Evolutionary conservation across 2,329 filamentous ascomycete species (phyloP), one percentile per base, ranked within the genome.

Genomic region (Alternaria ventricosa): DNA sequence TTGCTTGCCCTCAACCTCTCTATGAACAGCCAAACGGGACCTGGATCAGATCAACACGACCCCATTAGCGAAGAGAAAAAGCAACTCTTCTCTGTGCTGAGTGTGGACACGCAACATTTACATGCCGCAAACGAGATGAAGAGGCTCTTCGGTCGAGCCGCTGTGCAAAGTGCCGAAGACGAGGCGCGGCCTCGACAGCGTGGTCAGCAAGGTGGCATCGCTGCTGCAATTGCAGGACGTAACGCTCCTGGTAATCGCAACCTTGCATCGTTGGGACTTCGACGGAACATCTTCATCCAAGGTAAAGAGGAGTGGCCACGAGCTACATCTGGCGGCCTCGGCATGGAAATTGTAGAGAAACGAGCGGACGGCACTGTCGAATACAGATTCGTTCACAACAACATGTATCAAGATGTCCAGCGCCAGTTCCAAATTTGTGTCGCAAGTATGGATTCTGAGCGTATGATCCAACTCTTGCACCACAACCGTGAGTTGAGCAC

Each of bases 61-160:
- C 57, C 68, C 10, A 60, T 75, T 23, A 77, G 80, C 60, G 77
- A 79, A 57, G 81, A 82, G 55, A 76, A 81, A 50, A 79, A 86
- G 53, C 84, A 84, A 83, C 65, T 87, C 77, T 79, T 81, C 63
- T 77, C 84, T 20, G 79, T 91, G 12, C 82, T 92, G 0, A 81
- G 85, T 3, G 82, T 92, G 55, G 89, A 91, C 70, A 87, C 90
- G 1, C 87, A 92, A 69, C 88, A 94, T 71, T 86, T 99, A 11
- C 94, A 95, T 76, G 92, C 92, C 8, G 85, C 90, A 36, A 97
- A 97, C 74, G 96, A 99, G 82, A 97, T 99, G 93, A 90, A 89
- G 61, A 87, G 86, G 67, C 82, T 93, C 0, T 93, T 92, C 76
- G 90, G 90, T 5, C 87, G 86, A 65, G 86, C 88, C 25, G 89